These are phyloP conservation scores for Trypethelium eluteriae DNA, from an alignment of 495 filamentous ascomycete species.

Conservation along the genomic window DNA sequence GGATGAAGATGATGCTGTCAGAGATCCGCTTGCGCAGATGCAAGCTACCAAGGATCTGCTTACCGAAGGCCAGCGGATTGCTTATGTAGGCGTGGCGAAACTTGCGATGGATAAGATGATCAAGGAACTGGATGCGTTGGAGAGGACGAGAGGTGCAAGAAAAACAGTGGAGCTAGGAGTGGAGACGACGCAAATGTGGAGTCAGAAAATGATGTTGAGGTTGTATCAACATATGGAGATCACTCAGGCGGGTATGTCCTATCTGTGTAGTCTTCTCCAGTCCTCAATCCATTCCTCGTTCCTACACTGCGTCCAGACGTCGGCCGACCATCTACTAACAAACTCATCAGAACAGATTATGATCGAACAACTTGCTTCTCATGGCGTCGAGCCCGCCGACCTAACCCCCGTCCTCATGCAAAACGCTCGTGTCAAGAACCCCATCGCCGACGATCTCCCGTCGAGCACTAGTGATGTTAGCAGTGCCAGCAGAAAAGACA, in stretches of 20 bases:
- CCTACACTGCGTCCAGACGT: too few species aligned
- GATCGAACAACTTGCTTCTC: slow-evolving; percentile 93
- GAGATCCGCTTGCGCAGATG: slow-evolving; percentile 81
- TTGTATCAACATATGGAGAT: slow-evolving; percentile 97
- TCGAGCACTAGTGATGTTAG: slow-evolving; percentile 17
- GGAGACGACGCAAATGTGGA: slow-evolving; percentile 89
- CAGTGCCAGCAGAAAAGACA: slow-evolving; percentile 12
- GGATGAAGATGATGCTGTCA: slow-evolving; percentile 60
- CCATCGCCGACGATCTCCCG: slow-evolving; percentile 52
- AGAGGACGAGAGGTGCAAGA: slow-evolving; percentile 47
- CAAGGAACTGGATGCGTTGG: slow-evolving; percentile 53
- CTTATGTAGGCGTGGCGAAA: slow-evolving; percentile 85
- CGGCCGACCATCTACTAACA: slow-evolving; percentile 15
- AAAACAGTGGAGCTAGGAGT: slow-evolving; percentile 59
- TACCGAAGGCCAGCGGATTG: slow-evolving; percentile 91
- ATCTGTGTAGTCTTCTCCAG: slow-evolving; percentile 23
- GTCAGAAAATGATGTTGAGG: slow-evolving; percentile 92
- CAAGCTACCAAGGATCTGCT: slow-evolving; percentile 93
- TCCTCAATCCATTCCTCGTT: background rate
- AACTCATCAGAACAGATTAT: slow-evolving; percentile 73
- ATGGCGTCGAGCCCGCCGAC: slow-evolving; percentile 79
- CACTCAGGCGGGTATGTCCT: slow-evolving; percentile 42
- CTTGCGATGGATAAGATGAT: slow-evolving; percentile 71
- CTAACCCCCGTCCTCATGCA: slow-evolving; percentile 82
- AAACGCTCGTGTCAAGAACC: slow-evolving; percentile 89